These are phyloP conservation scores for Sarocladium oryzae DNA, from an alignment of 2,329 filamentous ascomycete species.

Conservation along the genomic window DNA sequence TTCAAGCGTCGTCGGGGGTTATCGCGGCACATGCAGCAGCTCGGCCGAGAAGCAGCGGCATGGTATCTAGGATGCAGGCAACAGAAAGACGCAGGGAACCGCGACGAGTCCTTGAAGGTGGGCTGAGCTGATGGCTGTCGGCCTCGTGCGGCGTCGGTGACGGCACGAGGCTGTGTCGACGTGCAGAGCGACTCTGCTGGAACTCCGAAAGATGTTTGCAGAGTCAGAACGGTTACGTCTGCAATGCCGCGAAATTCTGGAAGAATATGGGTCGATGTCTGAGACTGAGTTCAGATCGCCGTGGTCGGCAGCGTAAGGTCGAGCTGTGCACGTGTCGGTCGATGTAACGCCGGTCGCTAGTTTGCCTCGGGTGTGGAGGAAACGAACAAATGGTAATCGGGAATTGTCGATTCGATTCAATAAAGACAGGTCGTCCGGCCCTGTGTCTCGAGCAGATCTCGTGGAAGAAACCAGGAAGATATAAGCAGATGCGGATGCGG, in stretches of 20 bases:
- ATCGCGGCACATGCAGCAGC: slow-evolving; percentile 6
- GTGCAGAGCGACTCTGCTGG: not conserved
- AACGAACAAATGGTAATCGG: too few species aligned
- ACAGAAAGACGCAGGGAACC: not conserved
- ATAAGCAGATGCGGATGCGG: not conserved
- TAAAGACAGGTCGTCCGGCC: too few species aligned
- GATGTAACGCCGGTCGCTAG: not conserved
- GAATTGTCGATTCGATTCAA: too few species aligned
- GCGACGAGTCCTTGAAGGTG: not conserved
- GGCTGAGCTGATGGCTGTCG: slow-evolving; percentile 1
- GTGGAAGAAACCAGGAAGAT: too few species aligned
- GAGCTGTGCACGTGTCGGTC: slow-evolving; percentile 1
- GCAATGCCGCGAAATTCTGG: too few species aligned
- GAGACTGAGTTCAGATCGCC: not conserved
- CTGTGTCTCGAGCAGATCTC: too few species aligned
- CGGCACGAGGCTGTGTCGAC: slow-evolving; percentile 6
- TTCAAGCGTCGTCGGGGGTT: not conserved
- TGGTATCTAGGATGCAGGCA: not conserved
- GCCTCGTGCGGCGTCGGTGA: slow-evolving; percentile 7
- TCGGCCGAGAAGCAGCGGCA: not conserved
- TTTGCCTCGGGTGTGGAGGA: not conserved
- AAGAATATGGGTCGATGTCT: not conserved
- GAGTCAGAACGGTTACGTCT: too few species aligned
- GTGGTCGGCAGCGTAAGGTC: not conserved
- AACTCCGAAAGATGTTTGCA: too few species aligned